Evolutionary conservation across 768 basidiomycete genomes (phyloP).

Genomic region (Pholiota microspora): DNA sequence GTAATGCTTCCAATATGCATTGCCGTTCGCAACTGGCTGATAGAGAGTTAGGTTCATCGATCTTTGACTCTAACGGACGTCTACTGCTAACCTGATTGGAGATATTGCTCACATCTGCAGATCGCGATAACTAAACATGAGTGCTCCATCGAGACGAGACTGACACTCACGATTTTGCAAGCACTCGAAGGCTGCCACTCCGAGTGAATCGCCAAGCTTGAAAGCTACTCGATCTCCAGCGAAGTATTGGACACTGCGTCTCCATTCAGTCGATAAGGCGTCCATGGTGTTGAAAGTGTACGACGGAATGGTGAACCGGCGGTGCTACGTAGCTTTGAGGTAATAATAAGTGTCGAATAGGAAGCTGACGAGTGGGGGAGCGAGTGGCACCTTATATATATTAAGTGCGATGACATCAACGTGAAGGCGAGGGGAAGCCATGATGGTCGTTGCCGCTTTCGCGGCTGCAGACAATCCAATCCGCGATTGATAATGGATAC

Average conservation of each 20-base stretch:
- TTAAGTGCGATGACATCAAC: slow-evolving; percentile 1
- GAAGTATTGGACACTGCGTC: slow-evolving; percentile 19
- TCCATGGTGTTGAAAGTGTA: slow-evolving; percentile 20
- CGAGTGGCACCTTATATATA: slow-evolving; percentile 1
- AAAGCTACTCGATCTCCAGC: slow-evolving; percentile 31
- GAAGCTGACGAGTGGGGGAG: not conserved
- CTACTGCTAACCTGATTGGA: slow-evolving; percentile 23
- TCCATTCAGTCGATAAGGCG: slow-evolving; percentile 32
- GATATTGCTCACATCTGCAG: slow-evolving; percentile 23
- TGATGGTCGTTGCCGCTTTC: slow-evolving; percentile 1
- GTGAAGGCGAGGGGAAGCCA: slow-evolving; percentile 1
- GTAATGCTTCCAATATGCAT: slow-evolving; percentile 28
- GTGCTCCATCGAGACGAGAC: not conserved
- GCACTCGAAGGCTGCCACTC: slow-evolving; percentile 33
- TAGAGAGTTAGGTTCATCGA: not conserved
- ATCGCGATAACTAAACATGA: not conserved
- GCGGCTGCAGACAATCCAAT: slow-evolving; percentile 3
- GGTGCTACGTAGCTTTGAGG: not conserved
- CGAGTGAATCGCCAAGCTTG: slow-evolving; percentile 26
- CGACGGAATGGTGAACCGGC: not conserved
- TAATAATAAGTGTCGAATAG: slow-evolving; percentile 3
- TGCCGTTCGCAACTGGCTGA: slow-evolving; percentile 27
- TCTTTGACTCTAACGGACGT: not conserved
- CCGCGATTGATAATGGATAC: not conserved
- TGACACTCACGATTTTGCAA: slow-evolving; percentile 23